These are phyloP conservation scores for Nannizzia gypsea DNA, from an alignment of 2,329 filamentous ascomycete species.

Conservation along the genomic window DNA sequence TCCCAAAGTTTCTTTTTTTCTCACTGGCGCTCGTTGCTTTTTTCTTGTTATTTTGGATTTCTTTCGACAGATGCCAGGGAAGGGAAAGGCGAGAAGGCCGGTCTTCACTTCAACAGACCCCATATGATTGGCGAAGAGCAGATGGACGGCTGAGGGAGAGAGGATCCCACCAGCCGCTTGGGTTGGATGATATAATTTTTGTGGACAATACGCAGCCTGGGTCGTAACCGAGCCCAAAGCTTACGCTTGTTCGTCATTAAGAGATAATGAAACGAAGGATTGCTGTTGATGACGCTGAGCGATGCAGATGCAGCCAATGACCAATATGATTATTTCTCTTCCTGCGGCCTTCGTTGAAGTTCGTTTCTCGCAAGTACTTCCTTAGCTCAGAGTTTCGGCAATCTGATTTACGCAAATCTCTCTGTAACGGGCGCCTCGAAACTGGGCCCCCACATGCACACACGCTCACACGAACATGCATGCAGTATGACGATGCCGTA, in stretches of 20 bases:
- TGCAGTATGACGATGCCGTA: not conserved
- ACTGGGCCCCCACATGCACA: not conserved
- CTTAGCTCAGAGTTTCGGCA: too few species aligned
- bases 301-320: not conserved
- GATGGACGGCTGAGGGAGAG: not conserved
- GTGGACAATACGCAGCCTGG: not conserved
- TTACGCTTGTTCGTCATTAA: not conserved
- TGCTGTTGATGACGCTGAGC: not conserved
- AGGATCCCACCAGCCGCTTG: not conserved
- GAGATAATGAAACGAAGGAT: not conserved
- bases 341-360: too few species aligned
- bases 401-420: not conserved
- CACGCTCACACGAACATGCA: not conserved
- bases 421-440: not conserved
- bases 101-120: not conserved
- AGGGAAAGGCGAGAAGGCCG: not conserved
- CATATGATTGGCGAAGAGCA: not conserved
- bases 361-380: too few species aligned
- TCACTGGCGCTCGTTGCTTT: not conserved
- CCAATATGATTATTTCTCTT: not conserved
- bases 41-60: not conserved
- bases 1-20: conserved; percentile 6
- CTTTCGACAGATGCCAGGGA: not conserved
- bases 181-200: not conserved
- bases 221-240: not conserved